Conservation (phyloP, 139 green algal genomes). For the Nannochloris sp. region DNA sequence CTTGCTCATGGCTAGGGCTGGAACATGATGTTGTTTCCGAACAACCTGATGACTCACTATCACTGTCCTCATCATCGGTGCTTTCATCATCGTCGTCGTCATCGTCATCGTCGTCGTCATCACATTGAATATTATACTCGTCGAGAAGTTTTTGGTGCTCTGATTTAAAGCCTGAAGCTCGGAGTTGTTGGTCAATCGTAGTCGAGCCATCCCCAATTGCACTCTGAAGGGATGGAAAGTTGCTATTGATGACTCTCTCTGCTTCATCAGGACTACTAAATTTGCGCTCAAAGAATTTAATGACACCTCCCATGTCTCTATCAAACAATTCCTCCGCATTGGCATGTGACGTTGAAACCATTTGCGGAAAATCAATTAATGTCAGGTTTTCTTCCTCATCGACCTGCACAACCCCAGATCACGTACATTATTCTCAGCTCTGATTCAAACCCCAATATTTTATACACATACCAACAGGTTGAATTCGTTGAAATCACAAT, state of each 20-base stretch:
- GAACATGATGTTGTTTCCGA: not conserved
- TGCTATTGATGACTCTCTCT: slow-evolving; percentile 41
- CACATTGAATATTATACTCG: not conserved
- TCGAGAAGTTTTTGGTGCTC: slow-evolving; percentile 37
- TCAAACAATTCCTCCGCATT: slow-evolving; percentile 92
- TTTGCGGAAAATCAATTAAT: slow-evolving; percentile 96
- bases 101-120: slow-evolving; percentile 8
- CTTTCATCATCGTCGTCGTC: slow-evolving; percentile 12
- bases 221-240: slow-evolving; percentile 42
- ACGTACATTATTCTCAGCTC: slow-evolving; percentile 7
- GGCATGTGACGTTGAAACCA: slow-evolving; percentile 83
- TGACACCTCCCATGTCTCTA: slow-evolving; percentile 86
- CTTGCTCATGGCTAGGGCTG: not conserved
- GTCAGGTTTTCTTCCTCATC: slow-evolving; percentile 66
- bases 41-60: not conserved
- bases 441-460: too few species aligned
- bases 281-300: slow-evolving; percentile 69
- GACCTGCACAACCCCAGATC: slow-evolving; percentile 5
- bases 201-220: slow-evolving; percentile 41
- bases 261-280: slow-evolving; percentile 29
- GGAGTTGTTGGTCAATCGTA: slow-evolving; percentile 48
- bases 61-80: not conserved
- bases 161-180: slow-evolving; percentile 56
- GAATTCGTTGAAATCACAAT: slow-evolving; percentile 99
- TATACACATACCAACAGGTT: slow-evolving; percentile 62